Conservation (phyloP, 176 grass and related monocot species). For the Eragrostis curvula region DNA sequence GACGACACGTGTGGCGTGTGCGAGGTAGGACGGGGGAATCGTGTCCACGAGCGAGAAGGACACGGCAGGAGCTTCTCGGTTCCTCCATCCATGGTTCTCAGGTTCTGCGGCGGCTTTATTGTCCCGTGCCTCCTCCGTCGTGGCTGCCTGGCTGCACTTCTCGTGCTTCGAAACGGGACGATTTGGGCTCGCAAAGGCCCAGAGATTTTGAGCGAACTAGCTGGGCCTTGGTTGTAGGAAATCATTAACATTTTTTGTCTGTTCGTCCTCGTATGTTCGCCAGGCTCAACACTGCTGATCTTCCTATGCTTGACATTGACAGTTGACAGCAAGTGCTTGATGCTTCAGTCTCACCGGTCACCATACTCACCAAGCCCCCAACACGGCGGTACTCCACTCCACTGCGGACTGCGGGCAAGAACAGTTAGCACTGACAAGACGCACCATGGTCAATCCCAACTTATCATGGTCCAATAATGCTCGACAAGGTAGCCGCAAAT, state of each 20-base stretch:
- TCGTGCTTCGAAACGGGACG: not conserved
- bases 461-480: not conserved
- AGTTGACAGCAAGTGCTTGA: not conserved
- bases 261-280: no score
- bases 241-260: not conserved
- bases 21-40: not conserved
- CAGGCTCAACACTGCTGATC: no score
- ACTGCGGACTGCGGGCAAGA: no score
- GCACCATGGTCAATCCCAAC: not conserved
- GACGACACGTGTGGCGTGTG: constrained; percentile 2
- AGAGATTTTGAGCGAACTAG: not conserved
- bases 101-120: not conserved
- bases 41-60: not conserved
- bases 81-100: not conserved
- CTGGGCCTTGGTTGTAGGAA: not conserved
- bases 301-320: no score
- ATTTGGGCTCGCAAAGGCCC: not conserved
- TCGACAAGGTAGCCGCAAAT: not conserved
- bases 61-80: not conserved
- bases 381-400: no score
- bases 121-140: not conserved
- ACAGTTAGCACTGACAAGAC: no score
- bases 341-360: not conserved
- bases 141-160: not conserved
- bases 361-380: no score